phyloP scores from a whole-genome alignment of 345 rosid species.

The Populus ilicifolia region DNA sequence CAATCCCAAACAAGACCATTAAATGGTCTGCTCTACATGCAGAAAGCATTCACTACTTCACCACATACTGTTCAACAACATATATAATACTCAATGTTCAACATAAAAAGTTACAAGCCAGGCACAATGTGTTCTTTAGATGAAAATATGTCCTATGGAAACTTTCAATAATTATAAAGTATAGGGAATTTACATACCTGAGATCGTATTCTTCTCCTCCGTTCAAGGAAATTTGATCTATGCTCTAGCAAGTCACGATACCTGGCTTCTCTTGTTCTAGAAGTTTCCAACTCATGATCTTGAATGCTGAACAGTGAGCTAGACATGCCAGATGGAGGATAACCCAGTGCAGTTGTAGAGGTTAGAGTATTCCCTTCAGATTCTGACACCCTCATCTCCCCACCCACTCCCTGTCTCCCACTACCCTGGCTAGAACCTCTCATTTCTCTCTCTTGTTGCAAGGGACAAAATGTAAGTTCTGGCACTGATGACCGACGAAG shows the following conservation, averaged over 20 bases:
- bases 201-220: constrained; percentile 90
- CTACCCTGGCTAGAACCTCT: constrained; percentile 40
- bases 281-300: constrained; percentile 53
- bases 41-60: background rate
- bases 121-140: background rate
- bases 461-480: constrained; percentile 51
- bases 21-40: background rate
- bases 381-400: constrained; percentile 30
- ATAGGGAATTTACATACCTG: constrained; percentile 58
- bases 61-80: background rate
- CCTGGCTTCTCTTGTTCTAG: constrained; percentile 71
- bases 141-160: background rate
- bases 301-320: constrained; percentile 49
- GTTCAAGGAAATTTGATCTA: constrained; percentile 84
- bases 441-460: constrained; percentile 45
- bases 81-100: background rate
- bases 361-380: constrained; percentile 31
- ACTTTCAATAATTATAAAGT: background rate
- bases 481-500: constrained; percentile 71
- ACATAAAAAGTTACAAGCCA: constrained; percentile 3
- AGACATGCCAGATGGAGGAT: constrained; percentile 44
- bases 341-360: constrained; percentile 38
- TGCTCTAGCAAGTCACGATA: constrained; percentile 80
- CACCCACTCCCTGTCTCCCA: constrained; percentile 32
- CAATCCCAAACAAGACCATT: background rate